Evolutionary conservation across 495 filamentous ascomycete species (phyloP).

Genomic region (Aspergillus kassunensis): DNA sequence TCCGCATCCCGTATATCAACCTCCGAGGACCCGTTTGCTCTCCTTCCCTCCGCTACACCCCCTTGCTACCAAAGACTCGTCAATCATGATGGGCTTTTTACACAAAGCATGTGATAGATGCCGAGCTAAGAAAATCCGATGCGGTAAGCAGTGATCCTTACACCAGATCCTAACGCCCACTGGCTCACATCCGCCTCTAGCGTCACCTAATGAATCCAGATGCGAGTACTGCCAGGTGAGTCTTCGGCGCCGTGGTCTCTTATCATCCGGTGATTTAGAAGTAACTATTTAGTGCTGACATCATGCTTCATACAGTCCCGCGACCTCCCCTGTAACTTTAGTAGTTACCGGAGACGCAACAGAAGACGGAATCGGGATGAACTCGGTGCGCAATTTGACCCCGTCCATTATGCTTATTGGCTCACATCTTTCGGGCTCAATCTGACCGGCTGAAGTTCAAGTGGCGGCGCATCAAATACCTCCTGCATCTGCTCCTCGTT

Average conservation of each 20-base stretch:
- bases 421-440: neutral
- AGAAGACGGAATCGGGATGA: neutral
- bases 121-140: neutral
- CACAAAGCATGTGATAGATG: neutral
- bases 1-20: too few species aligned
- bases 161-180: neutral
- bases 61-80: neutral
- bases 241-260: neutral
- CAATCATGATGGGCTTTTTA: neutral
- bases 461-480: neutral
- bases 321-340: neutral
- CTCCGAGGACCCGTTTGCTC: too few species aligned
- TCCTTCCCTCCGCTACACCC: too few species aligned
- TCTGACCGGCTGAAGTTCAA: neutral
- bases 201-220: neutral
- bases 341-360: neutral
- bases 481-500: neutral
- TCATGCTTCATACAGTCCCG: neutral
- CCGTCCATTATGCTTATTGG: too few species aligned
- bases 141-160: neutral
- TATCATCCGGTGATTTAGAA: too few species aligned
- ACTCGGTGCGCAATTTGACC: neutral
- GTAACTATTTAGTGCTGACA: neutral
- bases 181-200: neutral
- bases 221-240: neutral